A percentile compares a stretch with the other conserved stretches of the same genome.
phyloP scores from a whole-genome alignment of 1,139 yeast species.

The Meyerozyma smithsonii region DNA sequence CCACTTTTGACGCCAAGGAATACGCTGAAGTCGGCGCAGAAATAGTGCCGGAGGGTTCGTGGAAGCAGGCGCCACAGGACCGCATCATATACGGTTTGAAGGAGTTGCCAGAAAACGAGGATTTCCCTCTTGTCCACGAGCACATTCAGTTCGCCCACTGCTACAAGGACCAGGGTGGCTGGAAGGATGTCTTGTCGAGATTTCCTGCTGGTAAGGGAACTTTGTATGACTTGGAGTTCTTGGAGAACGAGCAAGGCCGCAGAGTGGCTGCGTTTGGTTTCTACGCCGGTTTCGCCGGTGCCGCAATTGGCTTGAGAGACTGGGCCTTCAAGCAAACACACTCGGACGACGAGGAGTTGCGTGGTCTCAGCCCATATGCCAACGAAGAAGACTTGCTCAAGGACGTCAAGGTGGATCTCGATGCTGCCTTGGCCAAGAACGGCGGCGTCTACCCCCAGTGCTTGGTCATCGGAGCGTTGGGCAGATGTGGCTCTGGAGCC shows the following conservation, averaged over 20 bases:
- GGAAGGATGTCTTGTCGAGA: conserved; percentile 15
- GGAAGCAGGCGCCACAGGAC: conserved; percentile 15
- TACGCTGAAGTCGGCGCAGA: conserved; percentile 15
- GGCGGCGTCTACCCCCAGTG: conserved; percentile 12
- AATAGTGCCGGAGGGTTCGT: conserved; percentile 15
- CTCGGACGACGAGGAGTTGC: conserved; percentile 14
- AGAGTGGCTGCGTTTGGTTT: conserved; percentile 17
- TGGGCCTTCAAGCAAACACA: conserved; percentile 17
- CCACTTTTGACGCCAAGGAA: conserved; percentile 12
- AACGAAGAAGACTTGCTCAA: conserved; percentile 14
- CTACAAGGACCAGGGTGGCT: conserved; percentile 17
- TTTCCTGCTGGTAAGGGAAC: conserved; percentile 17
- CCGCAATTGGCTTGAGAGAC: conserved; percentile 16
- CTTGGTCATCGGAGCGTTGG: conserved; percentile 16
- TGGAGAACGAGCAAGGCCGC: conserved; percentile 16
- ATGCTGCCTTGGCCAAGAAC: conserved; percentile 41
- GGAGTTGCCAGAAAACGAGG: conserved; percentile 15
- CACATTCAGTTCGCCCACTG: conserved; percentile 18
- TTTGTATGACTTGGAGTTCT: conserved; percentile 16
- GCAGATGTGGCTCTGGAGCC: conserved; percentile 16
- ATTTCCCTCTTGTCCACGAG: conserved; percentile 15
- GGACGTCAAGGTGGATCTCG: conserved; percentile 58
- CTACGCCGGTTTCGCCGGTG: conserved; percentile 18
- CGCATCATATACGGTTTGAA: conserved; percentile 15
- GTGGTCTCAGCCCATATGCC: conserved; percentile 14